Evolutionary conservation across 1,139 yeast genomes (phyloP).

Genomic region (Kurtzmaniella quercitrusa): DNA sequence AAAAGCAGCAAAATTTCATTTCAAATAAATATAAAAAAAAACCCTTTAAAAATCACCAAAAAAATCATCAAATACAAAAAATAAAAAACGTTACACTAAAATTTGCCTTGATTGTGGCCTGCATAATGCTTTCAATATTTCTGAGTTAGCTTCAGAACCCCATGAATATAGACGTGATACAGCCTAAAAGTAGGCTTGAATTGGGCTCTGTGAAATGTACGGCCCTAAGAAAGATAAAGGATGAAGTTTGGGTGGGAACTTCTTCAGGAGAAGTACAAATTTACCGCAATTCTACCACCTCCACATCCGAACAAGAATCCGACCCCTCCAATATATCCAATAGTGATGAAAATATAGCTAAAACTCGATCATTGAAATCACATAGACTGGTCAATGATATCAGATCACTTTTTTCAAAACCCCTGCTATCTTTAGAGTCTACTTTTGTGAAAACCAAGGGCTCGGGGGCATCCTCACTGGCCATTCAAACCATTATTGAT

Average conservation of each 20-base stretch:
- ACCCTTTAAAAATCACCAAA: no score
- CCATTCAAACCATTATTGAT: slow-evolving; percentile 18
- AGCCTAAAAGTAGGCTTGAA: slow-evolving; percentile 27
- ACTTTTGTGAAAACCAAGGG: slow-evolving; percentile 11
- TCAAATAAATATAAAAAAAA: no score
- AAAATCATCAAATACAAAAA: no score
- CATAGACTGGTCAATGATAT: slow-evolving; percentile 19
- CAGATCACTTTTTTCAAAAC: slow-evolving; percentile 16
- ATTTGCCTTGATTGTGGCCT: background rate
- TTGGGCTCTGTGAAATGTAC: slow-evolving; percentile 20
- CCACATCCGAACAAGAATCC: background rate
- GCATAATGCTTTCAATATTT: background rate
- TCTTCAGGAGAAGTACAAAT: slow-evolving; percentile 34
- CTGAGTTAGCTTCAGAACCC: background rate
- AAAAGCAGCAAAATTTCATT: no score
- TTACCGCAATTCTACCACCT: slow-evolving; percentile 8
- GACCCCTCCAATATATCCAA: background rate
- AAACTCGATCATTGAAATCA: slow-evolving; percentile 16
- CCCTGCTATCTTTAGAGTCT: background rate
- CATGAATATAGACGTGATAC: slow-evolving; percentile 31
- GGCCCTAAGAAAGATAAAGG: slow-evolving; percentile 19
- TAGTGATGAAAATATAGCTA: background rate
- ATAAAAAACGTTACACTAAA: background rate
- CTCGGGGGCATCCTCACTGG: slow-evolving; percentile 11
- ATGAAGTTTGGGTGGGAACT: slow-evolving; percentile 30